Evolutionary conservation across 345 rosid species (phyloP), one percentile per base, ranked within the genome.

Genomic region (Eucalyptus curtisii): DNA sequence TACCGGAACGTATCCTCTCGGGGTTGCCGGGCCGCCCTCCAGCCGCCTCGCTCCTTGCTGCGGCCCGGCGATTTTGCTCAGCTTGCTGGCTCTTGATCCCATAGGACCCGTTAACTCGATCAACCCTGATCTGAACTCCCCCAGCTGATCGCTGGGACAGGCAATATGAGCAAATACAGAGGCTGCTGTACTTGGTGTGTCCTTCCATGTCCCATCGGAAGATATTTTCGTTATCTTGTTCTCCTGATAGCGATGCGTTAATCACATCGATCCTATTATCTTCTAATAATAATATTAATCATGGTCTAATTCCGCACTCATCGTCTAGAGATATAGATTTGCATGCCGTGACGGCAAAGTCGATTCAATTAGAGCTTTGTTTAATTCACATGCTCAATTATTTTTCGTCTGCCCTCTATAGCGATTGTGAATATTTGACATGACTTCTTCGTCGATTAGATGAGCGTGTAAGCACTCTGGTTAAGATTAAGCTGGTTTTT

Each of bases 1-100:
- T 13, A 94, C 48, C 2, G 92, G 93, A n/a, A 92, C 88, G 50
- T 90, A 92, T 5, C 92, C 94, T 92, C 55, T 91, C 7, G 93
- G 91, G 15, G 82, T 20, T 2, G 22, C 42, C 27, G 14, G 45
- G 47, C 47, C 7, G 45, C 82, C 82, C 27, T 76, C 47, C 4
- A 37, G 82, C 82, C 27, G 27, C 82, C 42, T 40, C 9, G 47
- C 30, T 10, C 14, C 30, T 40, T 13, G 15, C 88, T 13, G 13
- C 88, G 49, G 79, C 4, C 89, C 90, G 3, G 85, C 68, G 37
- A 87, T 30, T 59, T 31, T 64, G 49, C 87, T 88, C 42, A 92
- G 86, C 87, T 88, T 91, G 66, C 94, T 90, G 16, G 84, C 87
- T 64, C 80, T 68, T 42, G 86, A 61, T 53, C 91, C 92, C 92